These are phyloP conservation scores for Chenopodium berlandieri DNA, from an alignment of 148 eudicot species.

Conservation along the genomic window DNA sequence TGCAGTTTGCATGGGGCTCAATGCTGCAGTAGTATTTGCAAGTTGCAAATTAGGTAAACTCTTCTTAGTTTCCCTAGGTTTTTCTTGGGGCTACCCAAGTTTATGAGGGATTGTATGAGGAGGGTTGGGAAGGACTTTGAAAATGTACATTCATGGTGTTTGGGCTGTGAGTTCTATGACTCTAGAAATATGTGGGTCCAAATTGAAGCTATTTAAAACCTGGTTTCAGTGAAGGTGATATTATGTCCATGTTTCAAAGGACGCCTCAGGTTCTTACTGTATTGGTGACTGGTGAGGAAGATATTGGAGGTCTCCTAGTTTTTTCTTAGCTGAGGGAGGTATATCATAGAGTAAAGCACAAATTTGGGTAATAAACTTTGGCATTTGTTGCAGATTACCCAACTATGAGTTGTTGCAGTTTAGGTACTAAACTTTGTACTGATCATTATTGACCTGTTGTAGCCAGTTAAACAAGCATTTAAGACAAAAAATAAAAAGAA, in stretches of 20 bases:
- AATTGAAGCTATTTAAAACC: slow-evolving; percentile 23
- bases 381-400: too few relatives aligned
- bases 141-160: slow-evolving; percentile 26
- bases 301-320: slow-evolving; percentile 18
- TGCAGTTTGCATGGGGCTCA: background rate
- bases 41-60: slow-evolving; percentile 9
- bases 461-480: too few relatives aligned
- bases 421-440: too few relatives aligned
- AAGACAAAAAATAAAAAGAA: too few relatives aligned
- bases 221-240: slow-evolving; percentile 28
- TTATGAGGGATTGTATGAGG: slow-evolving; percentile 19
- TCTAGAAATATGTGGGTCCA: slow-evolving; percentile 21
- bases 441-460: too few relatives aligned
- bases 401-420: background rate
- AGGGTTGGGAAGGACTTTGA: slow-evolving; percentile 24
- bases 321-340: slow-evolving; percentile 14
- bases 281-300: slow-evolving; percentile 28
- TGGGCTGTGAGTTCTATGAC: slow-evolving; percentile 25
- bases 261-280: slow-evolving; percentile 23
- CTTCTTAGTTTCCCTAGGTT: slow-evolving; percentile 27
- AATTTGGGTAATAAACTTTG: too few relatives aligned
- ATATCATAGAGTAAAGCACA: background rate
- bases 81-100: slow-evolving; percentile 16
- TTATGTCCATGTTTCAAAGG: slow-evolving; percentile 13
- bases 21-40: slow-evolving; percentile 18